Conservation (phyloP, 2,329 filamentous ascomycete species). For the Ceratocystis destructans region DNA sequence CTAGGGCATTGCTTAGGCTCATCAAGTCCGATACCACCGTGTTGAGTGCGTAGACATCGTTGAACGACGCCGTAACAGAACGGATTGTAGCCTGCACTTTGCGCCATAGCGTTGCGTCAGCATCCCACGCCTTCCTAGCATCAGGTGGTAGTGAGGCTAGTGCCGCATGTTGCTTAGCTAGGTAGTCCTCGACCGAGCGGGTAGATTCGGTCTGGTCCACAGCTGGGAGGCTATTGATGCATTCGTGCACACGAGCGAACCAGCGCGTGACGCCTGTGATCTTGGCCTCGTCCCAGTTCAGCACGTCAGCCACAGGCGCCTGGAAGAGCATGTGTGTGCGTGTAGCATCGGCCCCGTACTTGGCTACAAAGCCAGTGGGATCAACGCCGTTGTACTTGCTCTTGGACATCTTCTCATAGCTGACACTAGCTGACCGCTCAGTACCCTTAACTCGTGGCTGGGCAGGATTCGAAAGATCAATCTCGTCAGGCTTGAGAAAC, state of each 20-base stretch:
- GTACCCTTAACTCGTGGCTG: conserved; percentile 50
- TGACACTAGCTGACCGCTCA: conserved; percentile 44
- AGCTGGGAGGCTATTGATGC: neutral
- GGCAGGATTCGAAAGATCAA: conserved; percentile 46
- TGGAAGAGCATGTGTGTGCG: conserved; percentile 81
- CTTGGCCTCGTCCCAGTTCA: conserved; percentile 78
- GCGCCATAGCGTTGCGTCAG: conserved; percentile 44
- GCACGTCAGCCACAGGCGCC: conserved; percentile 66
- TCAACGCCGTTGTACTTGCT: conserved; percentile 89
- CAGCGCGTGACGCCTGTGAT: conserved; percentile 72
- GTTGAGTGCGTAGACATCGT: conserved; percentile 63
- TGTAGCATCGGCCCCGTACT: conserved; percentile 70
- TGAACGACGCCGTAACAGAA: conserved; percentile 54
- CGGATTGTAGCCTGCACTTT: conserved; percentile 52
- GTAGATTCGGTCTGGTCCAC: neutral
- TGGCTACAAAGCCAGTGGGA: conserved; percentile 55
- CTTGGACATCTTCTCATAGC: conserved; percentile 89
- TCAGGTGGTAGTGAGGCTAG: conserved; percentile 25
- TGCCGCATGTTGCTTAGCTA: conserved; percentile 27
- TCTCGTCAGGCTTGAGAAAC: conserved; percentile 63
- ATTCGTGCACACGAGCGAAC: conserved; percentile 53
- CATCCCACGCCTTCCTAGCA: conserved; percentile 31
- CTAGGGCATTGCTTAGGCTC: conserved; percentile 58
- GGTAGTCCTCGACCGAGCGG: conserved; percentile 26
- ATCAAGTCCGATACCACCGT: conserved; percentile 74